Conservation (phyloP, 2,329 filamentous ascomycete species). For the Orbilia oligospora region DNA sequence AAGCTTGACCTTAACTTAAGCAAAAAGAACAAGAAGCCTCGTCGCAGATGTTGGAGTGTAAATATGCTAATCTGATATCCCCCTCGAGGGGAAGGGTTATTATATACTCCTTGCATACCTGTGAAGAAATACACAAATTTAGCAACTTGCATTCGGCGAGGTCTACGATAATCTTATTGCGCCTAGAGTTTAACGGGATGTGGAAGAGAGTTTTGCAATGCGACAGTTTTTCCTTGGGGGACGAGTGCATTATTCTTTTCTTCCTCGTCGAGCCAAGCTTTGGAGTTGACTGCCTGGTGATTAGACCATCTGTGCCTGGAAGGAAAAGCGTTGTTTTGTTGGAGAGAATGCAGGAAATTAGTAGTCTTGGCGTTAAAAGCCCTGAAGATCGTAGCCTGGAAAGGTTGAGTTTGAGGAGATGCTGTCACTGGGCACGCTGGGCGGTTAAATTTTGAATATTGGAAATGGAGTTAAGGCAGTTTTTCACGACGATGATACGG, state of each 20-base stretch:
- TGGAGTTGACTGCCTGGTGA: slow-evolving; percentile 25
- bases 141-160: slow-evolving; percentile 11
- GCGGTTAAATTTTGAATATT: background rate
- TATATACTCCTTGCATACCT: slow-evolving; percentile 25
- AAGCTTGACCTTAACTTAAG: slow-evolving; percentile 26
- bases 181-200: slow-evolving; percentile 23
- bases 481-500: background rate
- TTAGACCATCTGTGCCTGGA: slow-evolving; percentile 16
- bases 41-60: slow-evolving; percentile 6
- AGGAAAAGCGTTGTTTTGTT: slow-evolving; percentile 37
- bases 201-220: slow-evolving; percentile 24
- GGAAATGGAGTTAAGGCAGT: background rate
- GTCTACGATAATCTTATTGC: slow-evolving; percentile 1
- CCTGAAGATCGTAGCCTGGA: slow-evolving; percentile 27
- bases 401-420: slow-evolving; percentile 1
- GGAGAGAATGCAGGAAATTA: slow-evolving; percentile 20
- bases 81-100: slow-evolving; percentile 25
- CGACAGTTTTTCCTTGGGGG: background rate
- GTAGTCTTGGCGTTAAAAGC: slow-evolving; percentile 26
- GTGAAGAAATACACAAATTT: background rate
- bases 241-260: background rate
- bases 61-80: slow-evolving; percentile 13
- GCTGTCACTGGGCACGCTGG: background rate
- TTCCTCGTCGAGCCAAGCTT: slow-evolving; percentile 3
- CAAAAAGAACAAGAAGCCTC: background rate